Conservation (phyloP, 1,284 basidiomycete genomes). For the Puccinia horiana region DNA sequence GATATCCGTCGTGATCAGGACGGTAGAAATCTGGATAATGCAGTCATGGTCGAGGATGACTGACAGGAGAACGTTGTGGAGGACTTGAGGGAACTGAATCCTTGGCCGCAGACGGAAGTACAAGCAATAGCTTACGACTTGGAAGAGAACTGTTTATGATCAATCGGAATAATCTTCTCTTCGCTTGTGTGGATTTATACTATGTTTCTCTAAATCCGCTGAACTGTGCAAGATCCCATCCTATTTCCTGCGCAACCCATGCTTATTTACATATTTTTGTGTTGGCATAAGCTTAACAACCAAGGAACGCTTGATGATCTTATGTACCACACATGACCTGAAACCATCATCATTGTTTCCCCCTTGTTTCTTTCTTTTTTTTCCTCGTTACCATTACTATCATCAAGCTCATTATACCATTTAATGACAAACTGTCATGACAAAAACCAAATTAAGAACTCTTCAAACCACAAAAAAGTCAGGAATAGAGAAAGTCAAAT, state of each 20-base stretch:
- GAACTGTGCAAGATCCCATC: neutral
- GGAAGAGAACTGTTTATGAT: neutral
- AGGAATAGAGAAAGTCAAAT: no score
- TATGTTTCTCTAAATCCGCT: neutral
- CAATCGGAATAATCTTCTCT: neutral
- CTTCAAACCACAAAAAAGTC: no score
- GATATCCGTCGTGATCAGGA: neutral
- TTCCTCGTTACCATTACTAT: no score
- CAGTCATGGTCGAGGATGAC: conserved; percentile 16
- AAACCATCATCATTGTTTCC: no score
- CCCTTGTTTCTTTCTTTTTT: no score
- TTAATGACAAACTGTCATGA: no score
- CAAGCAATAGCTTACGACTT: neutral
- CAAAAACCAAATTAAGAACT: no score
- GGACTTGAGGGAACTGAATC: neutral
- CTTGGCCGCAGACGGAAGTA: neutral
- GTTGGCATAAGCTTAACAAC: neutral
- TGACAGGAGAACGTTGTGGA: neutral
- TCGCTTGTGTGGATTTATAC: neutral
- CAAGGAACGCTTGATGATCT: no score
- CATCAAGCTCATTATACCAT: no score
- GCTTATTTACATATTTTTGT: neutral
- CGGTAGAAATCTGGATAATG: neutral
- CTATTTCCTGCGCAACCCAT: neutral
- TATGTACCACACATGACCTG: no score